These are phyloP conservation scores for Gliomastix tumulicola DNA, from an alignment of 2,329 filamentous ascomycete species.

Conservation along the genomic window DNA sequence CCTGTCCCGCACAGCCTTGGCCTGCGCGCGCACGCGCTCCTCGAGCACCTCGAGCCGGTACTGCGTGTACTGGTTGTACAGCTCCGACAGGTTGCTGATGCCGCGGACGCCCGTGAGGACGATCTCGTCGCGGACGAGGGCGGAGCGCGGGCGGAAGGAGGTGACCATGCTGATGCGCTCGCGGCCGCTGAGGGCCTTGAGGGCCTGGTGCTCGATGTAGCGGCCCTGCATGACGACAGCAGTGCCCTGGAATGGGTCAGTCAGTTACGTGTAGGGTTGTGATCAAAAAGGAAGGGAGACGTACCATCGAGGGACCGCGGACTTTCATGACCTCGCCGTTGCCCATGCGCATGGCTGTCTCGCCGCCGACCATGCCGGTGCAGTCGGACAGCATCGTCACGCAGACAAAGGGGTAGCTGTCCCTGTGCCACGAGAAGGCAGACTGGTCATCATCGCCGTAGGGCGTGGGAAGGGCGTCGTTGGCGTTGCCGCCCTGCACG, in stretches of 20 bases:
- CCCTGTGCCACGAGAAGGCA: conserved; percentile 56
- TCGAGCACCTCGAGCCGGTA: conserved; percentile 60
- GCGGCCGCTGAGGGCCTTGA: conserved; percentile 47
- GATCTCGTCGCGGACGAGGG: conserved; percentile 49
- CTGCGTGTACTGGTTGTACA: conserved; percentile 54
- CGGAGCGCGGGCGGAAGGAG: conserved; percentile 52
- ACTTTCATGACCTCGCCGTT: conserved; percentile 49
- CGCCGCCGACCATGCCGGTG: conserved; percentile 55
- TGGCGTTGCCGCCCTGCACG: conserved; percentile 24
- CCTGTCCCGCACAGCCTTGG: conserved; percentile 6
- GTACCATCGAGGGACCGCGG: conserved; percentile 52
- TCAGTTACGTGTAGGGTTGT: conserved; percentile 9
- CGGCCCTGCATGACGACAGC: conserved; percentile 60
- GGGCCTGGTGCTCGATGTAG: conserved; percentile 59
- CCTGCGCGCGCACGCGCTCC: conserved; percentile 31
- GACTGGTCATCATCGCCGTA: conserved; percentile 40
- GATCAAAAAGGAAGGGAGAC: conserved; percentile 13
- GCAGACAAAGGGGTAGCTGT: conserved; percentile 63
- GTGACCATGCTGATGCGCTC: conserved; percentile 63
- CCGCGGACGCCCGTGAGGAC: conserved; percentile 52
- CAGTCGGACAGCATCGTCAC: conserved; percentile 63
- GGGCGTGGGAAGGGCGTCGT: no score
- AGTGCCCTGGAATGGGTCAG: conserved; percentile 31
- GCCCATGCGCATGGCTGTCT: conserved; percentile 51
- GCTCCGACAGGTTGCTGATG: conserved; percentile 47